Base-by-base conservation (phyloP, 1,284 basidiomycete species). In the Singerocomus rubriflavus region DNA sequence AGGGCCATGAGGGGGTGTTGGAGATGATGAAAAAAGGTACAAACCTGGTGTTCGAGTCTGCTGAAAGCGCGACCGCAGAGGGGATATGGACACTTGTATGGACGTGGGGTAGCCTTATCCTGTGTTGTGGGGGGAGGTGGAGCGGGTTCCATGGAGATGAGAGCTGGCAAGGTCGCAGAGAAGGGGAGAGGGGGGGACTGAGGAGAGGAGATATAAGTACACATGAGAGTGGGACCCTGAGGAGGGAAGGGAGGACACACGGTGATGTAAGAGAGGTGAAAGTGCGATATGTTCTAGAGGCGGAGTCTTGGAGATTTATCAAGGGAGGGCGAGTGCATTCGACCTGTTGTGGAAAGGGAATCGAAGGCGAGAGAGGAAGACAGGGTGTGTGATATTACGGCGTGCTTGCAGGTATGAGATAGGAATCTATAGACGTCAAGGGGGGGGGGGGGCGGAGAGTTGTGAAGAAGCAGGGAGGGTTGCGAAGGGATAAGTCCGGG, bases 31-130 rank as follows among this genome's bases (percentile, higher is more conserved):
- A 21, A 21, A 21, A 51, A 47, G 39, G 53, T 14, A 74, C 81
- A 55, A 60, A 91, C 93, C 82, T 93, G 92, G 70, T 97, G 93
- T 70, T 96, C 93, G 17, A 96, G 80, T 51, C 93, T 78, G 67
- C 90, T 93, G 71, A 96, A 96, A 0, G 92, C 91, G 17, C 91
- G 78, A 44, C 91, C 91, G 65, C 93, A 96, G n/a, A 91, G 77
- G 0, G 85, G 85, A 69, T 93, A 96, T 38, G 93, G 93, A 69
- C 93, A 98, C 66, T 96, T 97, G 83, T 97, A 98, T 0, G 94
- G 94, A 48, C 93, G 78, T 2, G 90, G 80, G 31, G 78, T 73
- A 48, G 73, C 66, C 67, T 85, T 85, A 55, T 85, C 84, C 42
- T 68, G 60, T 0, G 50, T 40, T 13, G 44, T 21, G 16, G 53